Conservation (phyloP, 495 filamentous ascomycete species). For the Aspergillus asperescens region DNA sequence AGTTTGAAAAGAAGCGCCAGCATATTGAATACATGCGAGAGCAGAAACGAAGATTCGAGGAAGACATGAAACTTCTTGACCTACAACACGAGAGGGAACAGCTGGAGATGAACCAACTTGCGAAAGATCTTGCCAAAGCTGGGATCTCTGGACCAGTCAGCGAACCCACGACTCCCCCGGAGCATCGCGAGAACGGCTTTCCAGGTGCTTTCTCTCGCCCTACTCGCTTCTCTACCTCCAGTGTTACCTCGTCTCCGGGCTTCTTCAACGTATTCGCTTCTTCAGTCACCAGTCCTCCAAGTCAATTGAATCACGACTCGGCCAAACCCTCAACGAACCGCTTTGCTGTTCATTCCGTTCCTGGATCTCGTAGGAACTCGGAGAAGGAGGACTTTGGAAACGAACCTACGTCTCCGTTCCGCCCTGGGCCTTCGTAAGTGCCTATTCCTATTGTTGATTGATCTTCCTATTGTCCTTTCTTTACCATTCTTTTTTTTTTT, state of each 20-base stretch:
- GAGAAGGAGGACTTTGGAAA: slow-evolving; percentile 42
- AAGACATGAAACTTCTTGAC: slow-evolving; percentile 80
- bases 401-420: slow-evolving; percentile 31
- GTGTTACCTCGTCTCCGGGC: slow-evolving; percentile 72
- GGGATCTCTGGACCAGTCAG: slow-evolving; percentile 68
- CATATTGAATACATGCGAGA: slow-evolving; percentile 83
- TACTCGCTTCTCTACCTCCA: slow-evolving; percentile 77
- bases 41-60: slow-evolving; percentile 77
- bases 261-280: slow-evolving; percentile 68
- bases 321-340: slow-evolving; percentile 40
- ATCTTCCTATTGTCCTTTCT: slow-evolving; percentile 7
- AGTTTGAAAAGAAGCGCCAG: slow-evolving; percentile 90
- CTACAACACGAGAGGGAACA: slow-evolving; percentile 74
- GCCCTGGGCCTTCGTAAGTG: slow-evolving; percentile 40
- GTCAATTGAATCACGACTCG: slow-evolving; percentile 42
- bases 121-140: slow-evolving; percentile 64
- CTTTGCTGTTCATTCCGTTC: slow-evolving; percentile 70
- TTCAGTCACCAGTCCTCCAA: slow-evolving; percentile 59
- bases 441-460: slow-evolving; percentile 12
- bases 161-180: slow-evolving; percentile 95
- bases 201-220: slow-evolving; percentile 68
- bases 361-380: slow-evolving; percentile 68
- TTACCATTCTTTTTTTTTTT: not conserved
- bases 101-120: slow-evolving; percentile 74
- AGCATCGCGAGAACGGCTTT: slow-evolving; percentile 74